Base-by-base conservation (phyloP, 1,139 yeast species). In the Kodamaea anthophila region DNA sequence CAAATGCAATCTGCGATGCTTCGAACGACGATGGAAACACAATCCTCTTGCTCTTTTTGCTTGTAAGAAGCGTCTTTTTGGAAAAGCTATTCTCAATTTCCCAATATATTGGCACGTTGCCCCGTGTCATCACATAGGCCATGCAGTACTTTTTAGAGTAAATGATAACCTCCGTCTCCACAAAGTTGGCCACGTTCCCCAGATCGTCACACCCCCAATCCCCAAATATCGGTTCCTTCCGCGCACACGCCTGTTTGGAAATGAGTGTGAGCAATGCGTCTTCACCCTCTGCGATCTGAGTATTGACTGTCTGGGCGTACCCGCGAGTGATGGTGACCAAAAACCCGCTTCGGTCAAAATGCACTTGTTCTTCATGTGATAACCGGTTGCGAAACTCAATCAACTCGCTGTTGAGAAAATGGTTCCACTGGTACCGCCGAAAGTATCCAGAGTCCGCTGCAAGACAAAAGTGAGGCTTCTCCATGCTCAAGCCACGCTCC, bases 91-190 rank as follows among this genome's bases (percentile, higher is more conserved):
- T 67, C 31, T 77, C 82, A 44, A 55, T 56, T 31, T 64, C 68
- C 70, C 83, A 81, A 43, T 72, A 77, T 18, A 79, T 53, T 0
- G 93, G 91, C 2, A 76, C 78, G 49, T 81, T 81, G 1, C 87
- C 91, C 34, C 81, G 51, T 1, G 78, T 54, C 28, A 77, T 68
- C 1, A 74, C 65, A 41, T 78, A 78, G 3, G 84, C 68, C 36
- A 76, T 66, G 35, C 77, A 66, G 38, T 64, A 69, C 10, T 53
- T 52, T 21, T 68, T 65, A 4, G 77, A 70, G 32, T 74, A 74
- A 10, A 79, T 58, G 4, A 81, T 65, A 5, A 79, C 47, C 47
- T 82, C 91, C 1, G 82, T 68, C 46, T 82, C 91, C 13, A 74
- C 71, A 45, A 65, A 77, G 43, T 77, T 78, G 1, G 87, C 66